Evolutionary conservation across 306 rosid species (phyloP).

Genomic region (barrel medic (Medicago truncatula)): MtrunA17r5.0-ANR NC_053042.1:19938001-19938500

Average conservation of each 20-base stretch:
- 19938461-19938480: conserved; percentile 8
- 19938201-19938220: conserved; percentile 3
- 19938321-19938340: background rate
- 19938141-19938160: background rate
- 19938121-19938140: background rate
- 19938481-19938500: background rate
- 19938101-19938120: background rate
- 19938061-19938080: background rate
- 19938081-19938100: background rate
- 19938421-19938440: conserved; percentile 7
- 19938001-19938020: background rate
- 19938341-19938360: background rate
- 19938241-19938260: conserved; percentile 3
- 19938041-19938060: background rate
- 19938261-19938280: background rate
- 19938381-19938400: background rate
- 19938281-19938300: background rate
- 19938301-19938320: background rate
- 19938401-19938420: background rate
- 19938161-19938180: background rate
- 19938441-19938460: conserved; percentile 6
- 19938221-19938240: conserved; percentile 4
- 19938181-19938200: background rate
- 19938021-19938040: background rate
- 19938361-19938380: background rate